Conservation (phyloP, 495 filamentous ascomycete genomes). For the Xylaria intraflava region DNA sequence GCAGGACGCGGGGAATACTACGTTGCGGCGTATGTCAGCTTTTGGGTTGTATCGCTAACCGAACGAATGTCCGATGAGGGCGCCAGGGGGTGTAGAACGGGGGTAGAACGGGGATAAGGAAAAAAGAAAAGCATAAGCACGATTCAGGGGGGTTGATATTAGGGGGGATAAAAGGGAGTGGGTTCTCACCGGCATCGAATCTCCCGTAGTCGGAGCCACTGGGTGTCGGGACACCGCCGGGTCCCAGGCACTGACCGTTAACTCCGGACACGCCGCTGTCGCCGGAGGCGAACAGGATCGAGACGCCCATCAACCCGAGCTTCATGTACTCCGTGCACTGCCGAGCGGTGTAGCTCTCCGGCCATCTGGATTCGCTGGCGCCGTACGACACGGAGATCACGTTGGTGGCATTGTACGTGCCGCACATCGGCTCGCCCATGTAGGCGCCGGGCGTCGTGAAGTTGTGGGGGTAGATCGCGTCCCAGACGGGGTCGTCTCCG, state of each 20-base stretch:
- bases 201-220: not conserved
- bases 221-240: conserved; percentile 12
- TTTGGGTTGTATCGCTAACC: not conserved
- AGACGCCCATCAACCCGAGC: conserved; percentile 57
- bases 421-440: conserved; percentile 54
- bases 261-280: conserved; percentile 50
- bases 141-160: too few relatives aligned
- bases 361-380: conserved; percentile 30
- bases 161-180: not conserved
- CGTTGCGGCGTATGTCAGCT: not conserved
- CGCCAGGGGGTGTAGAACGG: too few relatives aligned
- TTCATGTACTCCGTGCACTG: conserved; percentile 51
- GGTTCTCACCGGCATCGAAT: conserved; percentile 14
- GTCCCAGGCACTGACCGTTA: conserved; percentile 20
- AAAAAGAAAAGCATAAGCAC: not conserved
- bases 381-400: conserved; percentile 39
- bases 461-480: conserved; percentile 45
- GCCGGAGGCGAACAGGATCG: conserved; percentile 54
- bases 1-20: conserved; percentile 32
- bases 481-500: conserved; percentile 41
- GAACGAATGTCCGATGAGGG: too few relatives aligned
- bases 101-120: too few relatives aligned
- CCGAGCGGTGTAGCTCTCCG: conserved; percentile 30
- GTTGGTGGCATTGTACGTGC: conserved; percentile 35
- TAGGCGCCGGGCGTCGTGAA: conserved; percentile 36